Evolutionary conservation across 169 alveolate genomes (phyloP).

Genomic region (Plasmodium adleri): DNA sequence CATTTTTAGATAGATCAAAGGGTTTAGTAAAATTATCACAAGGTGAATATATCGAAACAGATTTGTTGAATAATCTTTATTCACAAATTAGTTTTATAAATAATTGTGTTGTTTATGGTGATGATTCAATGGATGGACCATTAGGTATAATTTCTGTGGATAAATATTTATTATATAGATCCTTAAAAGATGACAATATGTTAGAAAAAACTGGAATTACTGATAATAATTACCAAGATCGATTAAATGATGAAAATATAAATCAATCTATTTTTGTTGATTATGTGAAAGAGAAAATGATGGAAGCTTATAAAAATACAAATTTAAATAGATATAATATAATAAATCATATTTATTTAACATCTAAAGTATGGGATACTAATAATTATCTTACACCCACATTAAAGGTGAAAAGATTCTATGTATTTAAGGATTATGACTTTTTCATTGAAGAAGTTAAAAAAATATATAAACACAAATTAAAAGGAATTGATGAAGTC

Average conservation of each 20-base stretch:
- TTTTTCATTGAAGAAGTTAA: slow-evolving; percentile 22
- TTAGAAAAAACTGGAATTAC: neutral
- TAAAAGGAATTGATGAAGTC: too few species aligned
- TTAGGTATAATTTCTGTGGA: slow-evolving; percentile 35
- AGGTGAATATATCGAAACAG: slow-evolving; percentile 94
- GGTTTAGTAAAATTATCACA: slow-evolving; percentile 95
- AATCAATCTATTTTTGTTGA: slow-evolving; percentile 1
- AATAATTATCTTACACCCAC: slow-evolving; percentile 59
- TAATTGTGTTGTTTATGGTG: slow-evolving; percentile 71
- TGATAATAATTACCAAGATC: neutral
- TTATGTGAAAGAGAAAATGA: slow-evolving; percentile 42
- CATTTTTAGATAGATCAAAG: slow-evolving; percentile 94
- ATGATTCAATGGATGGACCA: slow-evolving; percentile 60
- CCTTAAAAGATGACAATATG: slow-evolving; percentile 13
- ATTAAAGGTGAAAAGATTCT: slow-evolving; percentile 30
- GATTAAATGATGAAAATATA: slow-evolving; percentile 1
- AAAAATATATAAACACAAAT: neutral
- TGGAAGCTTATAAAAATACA: slow-evolving; percentile 23
- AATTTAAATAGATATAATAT: slow-evolving; percentile 21
- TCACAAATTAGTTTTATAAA: slow-evolving; percentile 23
- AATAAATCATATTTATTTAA: slow-evolving; percentile 29
- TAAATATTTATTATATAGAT: slow-evolving; percentile 15
- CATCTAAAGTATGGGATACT: slow-evolving; percentile 33
- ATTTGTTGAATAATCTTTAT: slow-evolving; percentile 29
- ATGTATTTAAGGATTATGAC: slow-evolving; percentile 31